Evolutionary conservation across 192 early-diverging fungal genomes (phyloP), one percentile per base, ranked within the genome.

Genomic region (Coemansia sp.): DNA sequence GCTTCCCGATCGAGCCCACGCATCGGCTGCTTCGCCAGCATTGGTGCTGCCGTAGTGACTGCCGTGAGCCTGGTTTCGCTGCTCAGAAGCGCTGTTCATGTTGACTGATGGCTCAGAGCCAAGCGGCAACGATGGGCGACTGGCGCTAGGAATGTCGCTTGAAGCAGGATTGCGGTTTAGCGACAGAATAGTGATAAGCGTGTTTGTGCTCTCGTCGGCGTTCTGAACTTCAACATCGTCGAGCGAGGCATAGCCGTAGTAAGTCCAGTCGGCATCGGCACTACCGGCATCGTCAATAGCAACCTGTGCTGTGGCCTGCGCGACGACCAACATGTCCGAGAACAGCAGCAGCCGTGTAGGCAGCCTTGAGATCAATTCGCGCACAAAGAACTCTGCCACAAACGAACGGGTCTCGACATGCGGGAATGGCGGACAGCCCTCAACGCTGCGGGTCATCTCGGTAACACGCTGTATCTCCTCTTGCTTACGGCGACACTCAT

Each of bases 401-500:
- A 75, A 72, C 12, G 64, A 26, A 2, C 79, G 72, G n/a, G 70
- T 57, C 12, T 75, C 74, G 1, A 65, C 59, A 47, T 61, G 67
- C 0, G 70, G 62, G 49, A 82, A 45, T 9, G 56, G 74, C 16
- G 79, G 79, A 37, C 79, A 82, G 29, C 45, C 43, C 51, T 61
- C 74, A n/a, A 82, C 62, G 3, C 66, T 64, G 35, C 67, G 65
- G 51, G 73, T 61, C 9, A 72, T 60, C 57, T 75, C 72, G 38
- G 66, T 63, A n/a, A 69, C 23, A 23, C 64, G 73, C 50, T 75
- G 47, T 27, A 64, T 68, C 38, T 82, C 79, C 61, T 82, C 79
- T 41, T 82, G 79, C 61, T 73, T 82, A 48, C 74, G 72, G 19
- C 79, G 69, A 23, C 72, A 82, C 67, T 82, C 74, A 55, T 82